Percentiles rank a stretch among this genome's conserved stretches.
Evolutionary conservation across 495 filamentous ascomycete species (phyloP).

Genomic region (Delitschia confertaspora): DNA sequence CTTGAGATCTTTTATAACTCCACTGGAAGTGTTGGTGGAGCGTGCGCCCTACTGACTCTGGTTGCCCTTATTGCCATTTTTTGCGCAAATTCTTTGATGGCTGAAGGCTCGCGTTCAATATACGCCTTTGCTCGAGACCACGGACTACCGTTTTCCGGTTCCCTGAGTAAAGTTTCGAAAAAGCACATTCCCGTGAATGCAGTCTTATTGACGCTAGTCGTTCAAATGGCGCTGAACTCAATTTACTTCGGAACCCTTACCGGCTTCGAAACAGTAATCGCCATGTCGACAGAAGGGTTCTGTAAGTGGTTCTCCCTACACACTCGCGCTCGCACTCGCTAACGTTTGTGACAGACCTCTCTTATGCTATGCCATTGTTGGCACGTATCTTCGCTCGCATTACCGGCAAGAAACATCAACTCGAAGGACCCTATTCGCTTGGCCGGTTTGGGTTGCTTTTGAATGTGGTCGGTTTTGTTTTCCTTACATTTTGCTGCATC

Average conservation of each 20-base stretch:
- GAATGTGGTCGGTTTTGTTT: conserved; percentile 46
- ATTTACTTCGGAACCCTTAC: conserved; percentile 52
- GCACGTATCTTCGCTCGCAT: conserved; percentile 45
- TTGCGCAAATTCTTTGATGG: conserved; percentile 38
- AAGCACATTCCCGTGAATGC: conserved; percentile 44
- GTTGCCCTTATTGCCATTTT: conserved; percentile 39
- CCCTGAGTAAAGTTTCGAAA: conserved; percentile 39
- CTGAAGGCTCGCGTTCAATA: conserved; percentile 39
- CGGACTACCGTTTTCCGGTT: conserved; percentile 41
- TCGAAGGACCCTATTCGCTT: conserved; percentile 41
- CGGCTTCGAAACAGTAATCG: conserved; percentile 49
- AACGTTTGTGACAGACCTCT: conserved; percentile 38
- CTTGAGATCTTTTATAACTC: conserved; percentile 45
- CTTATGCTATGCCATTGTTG: conserved; percentile 49
- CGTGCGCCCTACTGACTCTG: conserved; percentile 37
- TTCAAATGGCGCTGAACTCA: conserved; percentile 48
- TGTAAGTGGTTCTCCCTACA: conserved; percentile 35
- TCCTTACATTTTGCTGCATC: conserved; percentile 45
- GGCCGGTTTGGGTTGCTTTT: conserved; percentile 31
- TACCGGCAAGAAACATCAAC: conserved; percentile 33
- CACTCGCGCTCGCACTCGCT: neutral
- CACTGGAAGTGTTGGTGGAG: conserved; percentile 37
- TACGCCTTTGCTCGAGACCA: conserved; percentile 44
- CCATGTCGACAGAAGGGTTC: conserved; percentile 50
- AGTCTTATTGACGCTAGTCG: conserved; percentile 40